phyloP scores from a whole-genome alignment of 208 protist species.

The Acanthamoeba triangularis region DNA sequence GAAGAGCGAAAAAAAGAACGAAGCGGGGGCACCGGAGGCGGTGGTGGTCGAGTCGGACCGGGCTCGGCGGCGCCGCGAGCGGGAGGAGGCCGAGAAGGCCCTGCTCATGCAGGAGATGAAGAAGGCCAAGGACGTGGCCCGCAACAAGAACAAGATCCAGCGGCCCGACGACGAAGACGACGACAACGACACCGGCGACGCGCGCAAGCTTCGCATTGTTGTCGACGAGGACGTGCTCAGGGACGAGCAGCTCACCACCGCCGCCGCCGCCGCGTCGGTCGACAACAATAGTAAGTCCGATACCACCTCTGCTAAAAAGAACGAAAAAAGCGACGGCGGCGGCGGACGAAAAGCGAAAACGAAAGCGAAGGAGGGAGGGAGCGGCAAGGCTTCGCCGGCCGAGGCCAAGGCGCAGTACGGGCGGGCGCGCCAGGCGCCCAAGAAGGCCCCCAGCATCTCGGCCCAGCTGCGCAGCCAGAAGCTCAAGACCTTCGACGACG shows the following conservation, averaged over 20 bases:
- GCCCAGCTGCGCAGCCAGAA: slow-evolving; percentile 41
- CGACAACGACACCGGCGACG: not conserved
- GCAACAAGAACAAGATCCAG: slow-evolving; percentile 64
- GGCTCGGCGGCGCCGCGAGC: not conserved
- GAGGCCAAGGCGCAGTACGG: not conserved
- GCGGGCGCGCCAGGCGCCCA: not conserved
- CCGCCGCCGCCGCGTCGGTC: not conserved
- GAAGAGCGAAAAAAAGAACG: not conserved
- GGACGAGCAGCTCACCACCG: not conserved
- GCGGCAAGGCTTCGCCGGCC: not conserved
- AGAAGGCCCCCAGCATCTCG: slow-evolving; percentile 58
- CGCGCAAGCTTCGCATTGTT: slow-evolving; percentile 47
- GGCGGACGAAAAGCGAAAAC: not conserved
- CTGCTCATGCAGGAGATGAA: slow-evolving; percentile 51
- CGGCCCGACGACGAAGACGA: slow-evolving; percentile 42
- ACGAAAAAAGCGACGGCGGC: not conserved
- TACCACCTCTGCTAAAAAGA: not conserved
- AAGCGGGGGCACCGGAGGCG: not conserved
- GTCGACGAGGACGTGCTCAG: slow-evolving; percentile 16
- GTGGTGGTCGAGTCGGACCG: not conserved
- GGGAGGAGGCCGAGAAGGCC: slow-evolving; percentile 27
- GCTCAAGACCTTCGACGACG: slow-evolving; percentile 65
- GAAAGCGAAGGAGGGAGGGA: not conserved
- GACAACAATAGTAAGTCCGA: too few species aligned
- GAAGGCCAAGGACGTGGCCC: slow-evolving; percentile 47